Base-by-base conservation (phyloP, 2,329 filamentous ascomycete genomes). In the Penicillium olsonii region DNA sequence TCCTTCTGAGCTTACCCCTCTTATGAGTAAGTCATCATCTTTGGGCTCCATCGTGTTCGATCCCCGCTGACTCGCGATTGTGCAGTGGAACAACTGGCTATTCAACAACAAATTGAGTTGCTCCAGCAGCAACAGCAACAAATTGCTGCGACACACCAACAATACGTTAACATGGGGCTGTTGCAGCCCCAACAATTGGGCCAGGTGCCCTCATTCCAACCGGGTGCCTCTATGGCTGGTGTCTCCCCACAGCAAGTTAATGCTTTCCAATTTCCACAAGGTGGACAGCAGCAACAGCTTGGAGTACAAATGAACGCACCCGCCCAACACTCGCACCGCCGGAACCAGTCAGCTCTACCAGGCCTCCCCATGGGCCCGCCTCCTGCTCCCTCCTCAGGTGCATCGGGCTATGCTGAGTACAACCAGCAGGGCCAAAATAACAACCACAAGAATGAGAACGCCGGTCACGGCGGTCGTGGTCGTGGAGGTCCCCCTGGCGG, bases 91-190 rank as follows among this genome's bases (percentile, higher is more conserved):
- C 92, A 96, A 82, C 84, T 96, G 69, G 90, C 90, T 69, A 92
- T 97, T 70, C 92, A 96, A 77, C 92, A 96, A 78, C 92, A 97
- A 76, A 96, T 97, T 68, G 92, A 97, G 76, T 83, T 95, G 69
- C 82, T 97, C 67, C 92, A 97, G 78, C 91, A 96, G 72, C 94
- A 97, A 73, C 94, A 97, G 72, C 92, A 97, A 74, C 92, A 96
- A 71, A 95, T 97, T 68, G 90, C 95, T 75, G 90, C 90, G 63
- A 94, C 90, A 57, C 91, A 96, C 68, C 92, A 96, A 75, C 92
- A 97, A 76, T 96, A 96, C 78, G 87, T 96, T 66, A 96, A 94
- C 73, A 92, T 96, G 88, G 90, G 90, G 71, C 91, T 97, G 82
- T 86, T 97, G 65, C 87, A 88, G 61, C 87, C 89, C 45, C 87